Evolutionary conservation across 2,329 filamentous ascomycete species (phyloP).

Genomic region (Xylaria sp.): DNA sequence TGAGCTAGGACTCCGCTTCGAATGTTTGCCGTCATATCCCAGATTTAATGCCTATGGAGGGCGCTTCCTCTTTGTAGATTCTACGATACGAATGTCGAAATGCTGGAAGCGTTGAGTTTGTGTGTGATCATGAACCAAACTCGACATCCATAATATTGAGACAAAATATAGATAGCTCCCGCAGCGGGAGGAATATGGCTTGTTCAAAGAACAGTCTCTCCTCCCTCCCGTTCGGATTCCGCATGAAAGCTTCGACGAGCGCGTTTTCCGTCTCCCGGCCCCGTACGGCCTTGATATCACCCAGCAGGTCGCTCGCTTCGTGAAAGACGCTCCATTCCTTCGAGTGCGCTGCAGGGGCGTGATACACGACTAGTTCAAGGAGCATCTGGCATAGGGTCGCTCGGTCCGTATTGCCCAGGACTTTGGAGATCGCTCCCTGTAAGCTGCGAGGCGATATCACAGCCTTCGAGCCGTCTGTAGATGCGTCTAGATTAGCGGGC

Average conservation of each 20-base stretch:
- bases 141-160: conserved; percentile 55
- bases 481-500: conserved; percentile 31
- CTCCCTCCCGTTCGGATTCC: conserved; percentile 52
- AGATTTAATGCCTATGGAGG: not conserved
- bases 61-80: not conserved
- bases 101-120: not conserved
- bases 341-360: conserved; percentile 55
- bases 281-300: conserved; percentile 58
- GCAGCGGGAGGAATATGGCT: conserved; percentile 60
- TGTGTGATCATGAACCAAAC: conserved; percentile 46
- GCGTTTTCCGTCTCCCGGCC: conserved; percentile 58
- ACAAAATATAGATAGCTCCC: conserved; percentile 58
- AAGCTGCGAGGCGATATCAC: conserved; percentile 2
- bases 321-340: conserved; percentile 58
- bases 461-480: conserved; percentile 37
- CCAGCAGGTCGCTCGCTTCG: conserved; percentile 58
- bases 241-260: conserved; percentile 57
- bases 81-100: not conserved
- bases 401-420: conserved; percentile 59
- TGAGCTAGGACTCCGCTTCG: not conserved
- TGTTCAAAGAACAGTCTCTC: conserved; percentile 60
- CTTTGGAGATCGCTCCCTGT: conserved; percentile 38
- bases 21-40: not conserved
- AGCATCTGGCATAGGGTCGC: conserved; percentile 64
- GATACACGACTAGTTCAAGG: conserved; percentile 58